Percentiles rank a stretch among this genome's conserved stretches.
phyloP scores from a whole-genome alignment of 495 filamentous ascomycete genomes.

The Pyrenula massariospora region DNA sequence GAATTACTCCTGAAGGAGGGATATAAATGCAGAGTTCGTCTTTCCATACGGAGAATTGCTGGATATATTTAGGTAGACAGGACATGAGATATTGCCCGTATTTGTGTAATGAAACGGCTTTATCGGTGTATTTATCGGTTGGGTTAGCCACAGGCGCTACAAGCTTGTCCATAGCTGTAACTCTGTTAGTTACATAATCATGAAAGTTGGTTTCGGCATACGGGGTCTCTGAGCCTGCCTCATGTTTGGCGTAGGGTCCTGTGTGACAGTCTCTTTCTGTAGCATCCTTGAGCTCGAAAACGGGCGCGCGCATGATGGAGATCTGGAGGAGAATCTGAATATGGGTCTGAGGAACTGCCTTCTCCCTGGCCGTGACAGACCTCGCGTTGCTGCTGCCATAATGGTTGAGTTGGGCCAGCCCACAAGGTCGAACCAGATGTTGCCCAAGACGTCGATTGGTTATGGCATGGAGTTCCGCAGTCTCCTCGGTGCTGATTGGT shows the following conservation, averaged over 20 bases:
- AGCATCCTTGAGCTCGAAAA: slow-evolving; percentile 12
- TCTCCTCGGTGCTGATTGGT: no score
- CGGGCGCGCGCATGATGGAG: slow-evolving; percentile 2
- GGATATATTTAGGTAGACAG: slow-evolving; percentile 92
- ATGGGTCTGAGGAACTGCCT: background rate
- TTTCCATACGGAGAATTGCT: slow-evolving; percentile 99
- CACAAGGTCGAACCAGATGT: no score
- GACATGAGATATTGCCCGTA: slow-evolving; percentile 97
- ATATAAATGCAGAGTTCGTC: slow-evolving; percentile 95
- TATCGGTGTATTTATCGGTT: slow-evolving; percentile 77
- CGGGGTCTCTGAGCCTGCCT: slow-evolving; percentile 51
- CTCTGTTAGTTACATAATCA: slow-evolving; percentile 4
- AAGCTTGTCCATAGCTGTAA: slow-evolving; percentile 46
- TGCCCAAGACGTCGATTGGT: no score
- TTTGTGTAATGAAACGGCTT: slow-evolving; percentile 72
- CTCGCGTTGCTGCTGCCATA: background rate
- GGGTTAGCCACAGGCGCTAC: slow-evolving; percentile 80
- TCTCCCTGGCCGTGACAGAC: background rate
- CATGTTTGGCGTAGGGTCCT: slow-evolving; percentile 47
- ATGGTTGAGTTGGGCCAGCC: background rate
- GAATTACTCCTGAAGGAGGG: slow-evolving; percentile 72
- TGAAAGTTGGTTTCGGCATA: slow-evolving; percentile 21
- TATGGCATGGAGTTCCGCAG: no score
- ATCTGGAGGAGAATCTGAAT: background rate
- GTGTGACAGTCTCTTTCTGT: slow-evolving; percentile 17